Percentiles rank a stretch among this genome's conserved stretches.
Evolutionary conservation across 108 stramenopile genomes (phyloP).

Genomic region (Cyclotella atomus): DNA sequence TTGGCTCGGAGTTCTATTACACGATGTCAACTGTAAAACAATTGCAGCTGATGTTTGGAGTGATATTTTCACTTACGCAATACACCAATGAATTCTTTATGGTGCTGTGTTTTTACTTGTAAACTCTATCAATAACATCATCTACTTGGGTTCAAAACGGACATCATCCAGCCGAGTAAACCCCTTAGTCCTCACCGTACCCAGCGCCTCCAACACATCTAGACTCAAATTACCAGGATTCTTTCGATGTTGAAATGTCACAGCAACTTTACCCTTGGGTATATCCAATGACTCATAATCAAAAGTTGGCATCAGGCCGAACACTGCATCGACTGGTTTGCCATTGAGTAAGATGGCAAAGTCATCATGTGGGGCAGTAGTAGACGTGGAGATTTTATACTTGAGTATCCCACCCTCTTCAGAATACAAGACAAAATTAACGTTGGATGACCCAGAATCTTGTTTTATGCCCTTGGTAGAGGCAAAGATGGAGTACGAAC

Average conservation of each 20-base stretch:
- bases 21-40: too few relatives aligned
- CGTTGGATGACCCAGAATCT: constrained; percentile 17
- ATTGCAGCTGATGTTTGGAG: too few relatives aligned
- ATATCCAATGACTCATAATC: constrained; percentile 18
- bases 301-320: constrained; percentile 28
- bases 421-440: constrained; percentile 30
- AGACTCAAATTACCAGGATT: constrained; percentile 39
- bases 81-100: too few relatives aligned
- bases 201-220: constrained; percentile 20
- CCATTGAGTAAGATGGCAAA: constrained; percentile 40
- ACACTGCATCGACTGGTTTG: constrained; percentile 8
- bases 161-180: constrained; percentile 21
- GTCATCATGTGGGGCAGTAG: constrained; percentile 46
- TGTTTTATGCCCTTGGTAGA: constrained; percentile 1
- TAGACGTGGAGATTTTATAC: constrained; percentile 33
- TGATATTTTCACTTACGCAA: too few relatives aligned
- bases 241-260: constrained; percentile 45
- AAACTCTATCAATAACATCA: too few relatives aligned
- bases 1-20: too few relatives aligned
- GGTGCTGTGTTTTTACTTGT: too few relatives aligned
- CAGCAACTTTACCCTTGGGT: constrained; percentile 29
- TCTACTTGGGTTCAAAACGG: constrained; percentile 13
- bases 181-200: constrained; percentile 12
- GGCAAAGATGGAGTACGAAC: constrained; percentile 27
- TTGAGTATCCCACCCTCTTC: constrained; percentile 24